Percentiles rank a stretch among this genome's conserved stretches.
Evolutionary conservation across 169 alveolate species (phyloP).

Genomic region (Eimeria tenella): DNA sequence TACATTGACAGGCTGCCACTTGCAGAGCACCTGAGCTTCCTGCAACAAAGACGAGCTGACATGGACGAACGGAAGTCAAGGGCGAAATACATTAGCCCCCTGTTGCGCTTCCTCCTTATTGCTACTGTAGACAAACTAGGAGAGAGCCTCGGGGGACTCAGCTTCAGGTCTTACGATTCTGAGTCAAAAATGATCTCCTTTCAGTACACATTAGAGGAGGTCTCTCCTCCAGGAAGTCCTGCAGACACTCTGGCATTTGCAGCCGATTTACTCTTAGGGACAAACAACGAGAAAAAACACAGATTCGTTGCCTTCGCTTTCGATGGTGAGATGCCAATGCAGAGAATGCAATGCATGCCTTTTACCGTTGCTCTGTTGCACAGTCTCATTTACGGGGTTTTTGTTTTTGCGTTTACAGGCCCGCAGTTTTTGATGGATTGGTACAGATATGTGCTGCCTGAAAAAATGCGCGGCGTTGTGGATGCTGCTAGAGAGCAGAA

Average conservation of each 20-base stretch:
- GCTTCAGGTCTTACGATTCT: conserved; percentile 23
- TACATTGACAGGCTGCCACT: conserved; percentile 19
- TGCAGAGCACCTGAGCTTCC: conserved; percentile 1
- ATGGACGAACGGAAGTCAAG: conserved; percentile 36
- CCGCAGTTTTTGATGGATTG: conserved; percentile 38
- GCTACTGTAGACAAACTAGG: conserved; percentile 28
- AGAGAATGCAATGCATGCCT: not conserved
- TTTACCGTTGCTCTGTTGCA: not conserved
- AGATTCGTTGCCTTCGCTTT: conserved; percentile 11
- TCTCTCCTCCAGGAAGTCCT: not conserved
- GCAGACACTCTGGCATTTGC: conserved; percentile 21
- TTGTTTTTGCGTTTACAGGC: conserved; percentile 6
- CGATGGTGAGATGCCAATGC: not conserved
- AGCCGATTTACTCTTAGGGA: conserved; percentile 27
- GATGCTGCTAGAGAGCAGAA: not conserved
- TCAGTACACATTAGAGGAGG: conserved; percentile 4
- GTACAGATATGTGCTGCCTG: conserved; percentile 11
- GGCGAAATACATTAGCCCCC: not conserved
- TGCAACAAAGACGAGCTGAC: conserved; percentile 22
- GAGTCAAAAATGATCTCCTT: not conserved
- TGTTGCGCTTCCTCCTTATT: not conserved
- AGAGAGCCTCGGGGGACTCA: conserved; percentile 1
- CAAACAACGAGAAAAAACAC: not conserved
- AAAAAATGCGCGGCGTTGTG: not conserved
- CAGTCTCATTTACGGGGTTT: not conserved